Evolutionary conservation across 1,139 yeast species (phyloP).

Genomic region (Taphrina betulina): DNA sequence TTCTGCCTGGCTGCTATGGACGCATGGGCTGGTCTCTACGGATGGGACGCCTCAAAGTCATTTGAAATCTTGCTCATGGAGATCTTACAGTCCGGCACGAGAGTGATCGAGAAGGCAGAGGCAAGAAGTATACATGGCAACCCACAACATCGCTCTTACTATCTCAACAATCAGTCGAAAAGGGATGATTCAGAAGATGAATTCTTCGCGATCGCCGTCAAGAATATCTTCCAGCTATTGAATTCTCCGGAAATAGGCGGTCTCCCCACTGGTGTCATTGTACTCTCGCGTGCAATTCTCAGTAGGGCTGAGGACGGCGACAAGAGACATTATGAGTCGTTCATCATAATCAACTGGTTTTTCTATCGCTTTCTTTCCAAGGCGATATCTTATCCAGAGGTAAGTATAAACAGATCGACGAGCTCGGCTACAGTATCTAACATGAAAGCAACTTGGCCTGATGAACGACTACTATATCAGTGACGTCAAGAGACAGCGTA

Average conservation of each 20-base stretch:
- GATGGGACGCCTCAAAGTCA: slow-evolving; percentile 17
- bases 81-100: slow-evolving; percentile 20
- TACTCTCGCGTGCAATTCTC: slow-evolving; percentile 5
- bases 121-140: background rate
- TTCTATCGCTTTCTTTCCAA: slow-evolving; percentile 10
- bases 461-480: slow-evolving; percentile 14
- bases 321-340: slow-evolving; percentile 7
- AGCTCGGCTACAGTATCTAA: background rate
- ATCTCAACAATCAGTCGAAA: slow-evolving; percentile 6
- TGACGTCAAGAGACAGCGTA: slow-evolving; percentile 8
- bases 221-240: slow-evolving; percentile 10
- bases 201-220: slow-evolving; percentile 18
- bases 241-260: slow-evolving; percentile 13
- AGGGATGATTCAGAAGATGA: slow-evolving; percentile 26
- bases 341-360: slow-evolving; percentile 23
- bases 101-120: slow-evolving; percentile 9
- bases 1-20: slow-evolving; percentile 21
- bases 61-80: slow-evolving; percentile 21
- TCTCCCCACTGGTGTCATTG: slow-evolving; percentile 12
- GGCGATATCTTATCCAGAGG: slow-evolving; percentile 20
- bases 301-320: slow-evolving; percentile 3
- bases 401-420: background rate
- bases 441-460: background rate
- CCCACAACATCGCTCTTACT: background rate
- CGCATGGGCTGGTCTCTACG: slow-evolving; percentile 11